Conservation (phyloP, 768 basidiomycete species). For the Rhodotorula taiwanensis region DNA sequence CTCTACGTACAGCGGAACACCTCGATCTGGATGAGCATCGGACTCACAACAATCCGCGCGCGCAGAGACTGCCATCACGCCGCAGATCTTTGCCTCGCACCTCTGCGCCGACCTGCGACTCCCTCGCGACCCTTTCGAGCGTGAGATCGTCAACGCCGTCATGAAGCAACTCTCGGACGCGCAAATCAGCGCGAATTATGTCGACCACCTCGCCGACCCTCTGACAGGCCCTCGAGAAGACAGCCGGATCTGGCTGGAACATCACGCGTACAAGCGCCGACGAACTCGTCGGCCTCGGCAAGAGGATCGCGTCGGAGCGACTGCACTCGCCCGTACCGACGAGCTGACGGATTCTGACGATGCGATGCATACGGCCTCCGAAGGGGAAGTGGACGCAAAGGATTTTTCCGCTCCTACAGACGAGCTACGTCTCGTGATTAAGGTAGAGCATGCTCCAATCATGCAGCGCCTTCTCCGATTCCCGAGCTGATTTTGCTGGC, state of each 20-base stretch:
- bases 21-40: too few species aligned
- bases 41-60: too few species aligned
- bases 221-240: conserved; percentile 39
- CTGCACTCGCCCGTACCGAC: too few species aligned
- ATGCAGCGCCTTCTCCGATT: too few species aligned
- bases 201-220: conserved; percentile 26
- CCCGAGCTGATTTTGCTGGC: conserved; percentile 3
- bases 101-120: conserved; percentile 86
- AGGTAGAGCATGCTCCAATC: too few species aligned
- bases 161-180: conserved; percentile 63
- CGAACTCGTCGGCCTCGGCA: too few species aligned
- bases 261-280: conserved; percentile 29
- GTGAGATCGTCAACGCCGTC: conserved; percentile 55
- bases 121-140: conserved; percentile 63
- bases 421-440: conserved; percentile 86
- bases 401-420: conserved; percentile 46
- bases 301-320: too few species aligned
- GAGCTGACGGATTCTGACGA: too few species aligned
- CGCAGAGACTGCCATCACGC: conserved; percentile 83
- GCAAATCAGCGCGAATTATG: conserved; percentile 41
- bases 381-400: conserved; percentile 41
- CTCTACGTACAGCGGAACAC: too few species aligned
- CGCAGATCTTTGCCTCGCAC: conserved; percentile 80
- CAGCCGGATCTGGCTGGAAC: conserved; percentile 30
- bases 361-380: background rate